These are phyloP conservation scores for Aspergillus sp. DNA, from an alignment of 2,329 filamentous ascomycete species.

Conservation along the genomic window DNA sequence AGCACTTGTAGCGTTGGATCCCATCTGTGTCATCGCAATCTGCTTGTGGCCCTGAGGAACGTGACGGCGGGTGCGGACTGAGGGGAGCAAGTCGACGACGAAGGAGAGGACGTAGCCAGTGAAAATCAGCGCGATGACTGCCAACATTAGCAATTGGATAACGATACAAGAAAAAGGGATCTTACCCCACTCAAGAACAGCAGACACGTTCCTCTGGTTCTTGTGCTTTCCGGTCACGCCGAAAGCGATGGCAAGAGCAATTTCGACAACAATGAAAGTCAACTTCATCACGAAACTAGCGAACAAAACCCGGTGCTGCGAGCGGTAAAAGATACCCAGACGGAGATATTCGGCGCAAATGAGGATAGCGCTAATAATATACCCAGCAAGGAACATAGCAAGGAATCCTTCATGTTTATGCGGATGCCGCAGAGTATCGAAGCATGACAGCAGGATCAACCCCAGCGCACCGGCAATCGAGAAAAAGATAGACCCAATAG, in stretches of 20 bases:
- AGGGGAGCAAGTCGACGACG: conserved; percentile 78
- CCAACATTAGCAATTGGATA: not conserved
- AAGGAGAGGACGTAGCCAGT: conserved; percentile 84
- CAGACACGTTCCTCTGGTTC: conserved; percentile 57
- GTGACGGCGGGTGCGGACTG: conserved; percentile 54
- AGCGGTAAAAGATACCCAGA: conserved; percentile 69
- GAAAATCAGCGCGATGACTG: conserved; percentile 70
- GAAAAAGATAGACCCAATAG: conserved; percentile 44
- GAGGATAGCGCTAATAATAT: conserved; percentile 77
- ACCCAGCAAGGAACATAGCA: conserved; percentile 75
- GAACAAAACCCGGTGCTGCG: conserved; percentile 63
- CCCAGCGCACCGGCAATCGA: conserved; percentile 71
- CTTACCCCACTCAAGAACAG: conserved; percentile 65
- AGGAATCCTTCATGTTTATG: conserved; percentile 69
- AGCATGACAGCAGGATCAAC: conserved; percentile 75
- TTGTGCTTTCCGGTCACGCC: conserved; percentile 46
- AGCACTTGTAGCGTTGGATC: conserved; percentile 7
- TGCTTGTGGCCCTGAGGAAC: conserved; percentile 37
- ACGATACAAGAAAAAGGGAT: not conserved
- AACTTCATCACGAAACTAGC: conserved; percentile 85
- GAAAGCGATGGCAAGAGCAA: conserved; percentile 63
- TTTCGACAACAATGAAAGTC: conserved; percentile 71
- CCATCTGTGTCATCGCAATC: conserved; percentile 17
- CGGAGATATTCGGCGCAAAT: conserved; percentile 87
- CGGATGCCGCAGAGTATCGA: conserved; percentile 68